Base-by-base conservation (phyloP, 2,329 filamentous ascomycete genomes). In the Exophiala calicioides region DNA sequence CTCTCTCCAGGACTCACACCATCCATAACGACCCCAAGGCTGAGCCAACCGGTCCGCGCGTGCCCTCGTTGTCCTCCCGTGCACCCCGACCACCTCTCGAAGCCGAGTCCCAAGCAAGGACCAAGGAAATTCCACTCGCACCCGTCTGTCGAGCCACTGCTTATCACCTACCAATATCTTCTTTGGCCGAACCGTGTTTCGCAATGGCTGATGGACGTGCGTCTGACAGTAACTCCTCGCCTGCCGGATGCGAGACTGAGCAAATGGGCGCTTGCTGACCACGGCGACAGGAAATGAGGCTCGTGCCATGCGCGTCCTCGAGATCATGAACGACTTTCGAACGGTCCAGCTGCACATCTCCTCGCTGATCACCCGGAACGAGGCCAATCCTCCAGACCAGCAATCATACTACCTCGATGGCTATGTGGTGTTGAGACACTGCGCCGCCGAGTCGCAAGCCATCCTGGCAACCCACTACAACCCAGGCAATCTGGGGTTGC, bases 241-340 rank as follows among this genome's bases (percentile, higher is more conserved):
- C 44, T 43, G 12, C 13, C 21, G 27, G 20, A 33, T 33, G 42
- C 31, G 43, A 41, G 38, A 13, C 21, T 24, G 3, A 7, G 19
- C 33, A 18, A 33, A 30, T 32, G n/a, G 13, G 8, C n/a, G 18
- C 20, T 36, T 20, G 47, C 52, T 55, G 24, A 55, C 49, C 45
- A 29, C 30, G 19, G 24, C 44, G 19, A 47, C 62, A 84, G 81
- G 82, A 58, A 84, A 84, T 61, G 74, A 82, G 62, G 79, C 78
- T 48, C 78, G 81, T 60, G 80, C 81, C 38, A 70, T 84, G 63
- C 76, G 81, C 57, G 68, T 84, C 55, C 72, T 79, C 35, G 81
- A 84, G 64, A 75, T 84, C 61, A 80, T 84, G 69, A 76, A 75
- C 53, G 81, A 84, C 66, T 84, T 80, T 61, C 78, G 80, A 42